A percentile compares a stretch with the other conserved stretches of the same genome.
These are phyloP conservation scores for Alloteropsis angusta DNA, from an alignment of 202 grass and related monocot species.

Conservation along the genomic window DNA sequence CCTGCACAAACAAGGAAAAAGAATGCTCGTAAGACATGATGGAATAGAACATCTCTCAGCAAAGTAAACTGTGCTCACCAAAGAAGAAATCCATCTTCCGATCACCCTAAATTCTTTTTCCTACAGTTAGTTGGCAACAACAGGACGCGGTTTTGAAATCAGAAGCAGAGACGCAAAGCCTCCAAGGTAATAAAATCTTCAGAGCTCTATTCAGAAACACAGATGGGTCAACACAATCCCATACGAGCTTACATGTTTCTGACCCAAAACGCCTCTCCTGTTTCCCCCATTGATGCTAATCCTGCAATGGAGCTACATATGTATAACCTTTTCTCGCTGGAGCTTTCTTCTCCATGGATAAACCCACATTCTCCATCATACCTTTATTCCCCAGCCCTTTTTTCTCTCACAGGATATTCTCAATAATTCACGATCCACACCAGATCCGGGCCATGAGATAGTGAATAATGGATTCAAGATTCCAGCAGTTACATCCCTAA, in stretches of 20 bases:
- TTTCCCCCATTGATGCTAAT: neutral
- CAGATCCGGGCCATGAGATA: neutral
- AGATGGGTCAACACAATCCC: neutral
- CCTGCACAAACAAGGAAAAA: neutral
- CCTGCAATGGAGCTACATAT: neutral
- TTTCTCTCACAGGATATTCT: neutral
- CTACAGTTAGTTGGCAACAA: neutral
- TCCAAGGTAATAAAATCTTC: neutral
- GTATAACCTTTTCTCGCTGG: neutral
- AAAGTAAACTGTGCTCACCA: neutral
- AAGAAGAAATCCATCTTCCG: neutral
- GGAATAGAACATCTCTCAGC: neutral
- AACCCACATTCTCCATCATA: neutral
- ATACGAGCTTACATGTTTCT: neutral
- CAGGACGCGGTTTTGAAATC: neutral
- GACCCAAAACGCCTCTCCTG: neutral
- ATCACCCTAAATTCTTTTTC: neutral
- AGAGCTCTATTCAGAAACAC: neutral
- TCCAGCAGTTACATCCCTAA: neutral
- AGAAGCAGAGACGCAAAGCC: neutral
- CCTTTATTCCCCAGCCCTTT: neutral
- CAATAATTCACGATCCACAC: neutral
- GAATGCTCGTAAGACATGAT: neutral
- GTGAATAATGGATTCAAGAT: conserved; percentile 1
- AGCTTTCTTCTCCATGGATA: neutral